These are phyloP conservation scores for Neoboletus magnificus DNA, from an alignment of 768 basidiomycete species.

Conservation along the genomic window DNA sequence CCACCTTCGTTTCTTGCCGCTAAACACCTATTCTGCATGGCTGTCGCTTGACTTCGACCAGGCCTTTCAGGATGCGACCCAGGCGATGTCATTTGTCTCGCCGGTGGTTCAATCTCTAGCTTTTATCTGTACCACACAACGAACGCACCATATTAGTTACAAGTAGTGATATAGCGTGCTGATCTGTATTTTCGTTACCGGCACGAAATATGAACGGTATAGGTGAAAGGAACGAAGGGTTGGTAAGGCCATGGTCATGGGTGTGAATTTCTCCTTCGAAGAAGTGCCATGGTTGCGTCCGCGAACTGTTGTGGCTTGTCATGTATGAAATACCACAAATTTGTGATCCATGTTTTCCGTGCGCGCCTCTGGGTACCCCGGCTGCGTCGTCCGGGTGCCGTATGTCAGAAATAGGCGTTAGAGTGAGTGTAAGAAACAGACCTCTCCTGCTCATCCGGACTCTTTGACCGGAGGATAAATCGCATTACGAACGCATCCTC, in stretches of 20 bases:
- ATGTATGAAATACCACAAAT: constrained; percentile 11
- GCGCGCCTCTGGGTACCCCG: background rate
- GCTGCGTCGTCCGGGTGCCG: background rate
- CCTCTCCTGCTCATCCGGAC: constrained; percentile 5
- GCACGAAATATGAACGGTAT: background rate
- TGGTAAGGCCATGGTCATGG: constrained; percentile 7
- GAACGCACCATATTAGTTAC: constrained; percentile 3
- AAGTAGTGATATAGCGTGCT: background rate
- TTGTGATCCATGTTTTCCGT: constrained; percentile 14
- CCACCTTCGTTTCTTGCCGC: constrained; percentile 36
- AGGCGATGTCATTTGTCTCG: constrained; percentile 52
- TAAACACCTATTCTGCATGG: constrained; percentile 41
- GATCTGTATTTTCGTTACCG: background rate
- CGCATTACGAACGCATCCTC: constrained; percentile 30
- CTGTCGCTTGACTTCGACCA: background rate
- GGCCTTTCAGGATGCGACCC: constrained; percentile 40
- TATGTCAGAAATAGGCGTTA: background rate
- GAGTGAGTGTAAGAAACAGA: constrained; percentile 1
- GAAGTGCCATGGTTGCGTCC: constrained; percentile 6
- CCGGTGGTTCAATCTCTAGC: constrained; percentile 51
- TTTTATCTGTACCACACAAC: background rate
- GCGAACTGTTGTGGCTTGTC: constrained; percentile 8
- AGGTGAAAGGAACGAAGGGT: background rate
- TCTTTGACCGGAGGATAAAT: constrained; percentile 1
- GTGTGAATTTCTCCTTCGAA: constrained; percentile 10